phyloP scores from a whole-genome alignment of 192 early-diverging fungal genomes.

The Chytriomyces sp. region DNA sequence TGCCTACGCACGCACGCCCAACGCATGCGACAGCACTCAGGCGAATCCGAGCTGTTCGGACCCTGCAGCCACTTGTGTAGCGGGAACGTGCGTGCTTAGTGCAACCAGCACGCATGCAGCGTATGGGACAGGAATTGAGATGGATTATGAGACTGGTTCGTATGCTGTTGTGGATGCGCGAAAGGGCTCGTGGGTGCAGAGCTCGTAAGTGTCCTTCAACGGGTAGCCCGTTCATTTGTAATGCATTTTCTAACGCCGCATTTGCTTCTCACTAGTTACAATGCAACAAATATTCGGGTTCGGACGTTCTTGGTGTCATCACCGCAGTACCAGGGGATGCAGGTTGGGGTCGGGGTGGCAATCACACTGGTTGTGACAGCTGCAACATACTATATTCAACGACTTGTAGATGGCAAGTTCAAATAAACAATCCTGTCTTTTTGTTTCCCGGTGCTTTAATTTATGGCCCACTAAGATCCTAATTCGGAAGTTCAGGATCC shows the following conservation, averaged over 20 bases:
- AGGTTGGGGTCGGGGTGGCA: slow-evolving; percentile 38
- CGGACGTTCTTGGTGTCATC: slow-evolving; percentile 39
- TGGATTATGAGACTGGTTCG: slow-evolving; percentile 33
- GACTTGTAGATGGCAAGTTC: slow-evolving; percentile 22
- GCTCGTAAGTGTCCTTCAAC: slow-evolving; percentile 13
- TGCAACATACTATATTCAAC: slow-evolving; percentile 16
- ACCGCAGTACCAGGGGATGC: slow-evolving; percentile 38
- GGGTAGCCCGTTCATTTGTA: neutral
- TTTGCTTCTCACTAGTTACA: neutral
- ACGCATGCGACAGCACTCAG: neutral
- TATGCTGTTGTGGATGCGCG: slow-evolving; percentile 50
- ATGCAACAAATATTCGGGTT: slow-evolving; percentile 25
- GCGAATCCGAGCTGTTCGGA: neutral
- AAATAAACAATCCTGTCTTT: slow-evolving; percentile 27
- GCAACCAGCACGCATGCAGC: slow-evolving; percentile 46
- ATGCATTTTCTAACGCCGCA: neutral
- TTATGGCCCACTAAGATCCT: too few relatives aligned
- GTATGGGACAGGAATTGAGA: slow-evolving; percentile 54
- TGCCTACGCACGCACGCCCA: neutral
- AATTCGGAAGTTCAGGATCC: too few relatives aligned
- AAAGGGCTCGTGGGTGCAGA: slow-evolving; percentile 48
- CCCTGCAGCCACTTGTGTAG: slow-evolving; percentile 26
- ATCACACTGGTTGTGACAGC: slow-evolving; percentile 25
- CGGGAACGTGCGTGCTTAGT: slow-evolving; percentile 31
- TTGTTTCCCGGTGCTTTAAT: too few relatives aligned